Conservation (phyloP, 306 rosid genomes). For the Prunus mume region DNA sequence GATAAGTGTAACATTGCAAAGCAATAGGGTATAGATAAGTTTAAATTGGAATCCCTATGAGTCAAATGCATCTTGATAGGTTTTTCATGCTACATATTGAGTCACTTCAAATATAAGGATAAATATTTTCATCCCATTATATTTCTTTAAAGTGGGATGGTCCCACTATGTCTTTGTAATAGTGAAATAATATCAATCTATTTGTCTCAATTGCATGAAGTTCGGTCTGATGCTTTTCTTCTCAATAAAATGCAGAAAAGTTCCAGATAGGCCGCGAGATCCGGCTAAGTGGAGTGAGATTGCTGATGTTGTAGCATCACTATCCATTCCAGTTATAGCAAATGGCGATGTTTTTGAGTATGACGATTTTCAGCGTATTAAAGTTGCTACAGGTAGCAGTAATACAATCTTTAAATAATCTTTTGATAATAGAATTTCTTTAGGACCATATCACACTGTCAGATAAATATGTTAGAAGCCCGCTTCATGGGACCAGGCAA, state of each 20-base stretch:
- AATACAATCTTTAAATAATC: conserved; percentile 19
- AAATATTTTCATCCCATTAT: neutral
- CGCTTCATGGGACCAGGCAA: neutral
- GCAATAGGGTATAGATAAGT: too few species aligned
- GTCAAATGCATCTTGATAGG: neutral
- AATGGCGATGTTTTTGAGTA: conserved; percentile 83
- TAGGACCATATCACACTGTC: neutral
- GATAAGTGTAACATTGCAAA: too few species aligned
- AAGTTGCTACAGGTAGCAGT: conserved; percentile 69
- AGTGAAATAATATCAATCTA: neutral
- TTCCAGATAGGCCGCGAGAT: conserved; percentile 89
- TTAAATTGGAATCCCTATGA: neutral
- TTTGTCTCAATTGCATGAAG: neutral
- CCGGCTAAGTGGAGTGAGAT: conserved; percentile 94
- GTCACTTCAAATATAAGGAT: neutral
- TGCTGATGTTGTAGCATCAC: conserved; percentile 78
- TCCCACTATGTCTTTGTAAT: neutral
- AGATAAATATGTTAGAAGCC: neutral
- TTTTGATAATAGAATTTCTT: conserved; percentile 7
- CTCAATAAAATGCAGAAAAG: conserved; percentile 53
- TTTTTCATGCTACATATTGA: neutral
- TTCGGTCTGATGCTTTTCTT: conserved; percentile 22
- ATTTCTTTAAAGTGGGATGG: neutral
- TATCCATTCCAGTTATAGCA: conserved; percentile 87
- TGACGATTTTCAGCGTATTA: conserved; percentile 59